A percentile compares a stretch with the other conserved stretches of the same genome.
These are phyloP conservation scores for Alternaria hordeiaustralica DNA, from an alignment of 2,329 filamentous ascomycete genomes.

Conservation along the genomic window DNA sequence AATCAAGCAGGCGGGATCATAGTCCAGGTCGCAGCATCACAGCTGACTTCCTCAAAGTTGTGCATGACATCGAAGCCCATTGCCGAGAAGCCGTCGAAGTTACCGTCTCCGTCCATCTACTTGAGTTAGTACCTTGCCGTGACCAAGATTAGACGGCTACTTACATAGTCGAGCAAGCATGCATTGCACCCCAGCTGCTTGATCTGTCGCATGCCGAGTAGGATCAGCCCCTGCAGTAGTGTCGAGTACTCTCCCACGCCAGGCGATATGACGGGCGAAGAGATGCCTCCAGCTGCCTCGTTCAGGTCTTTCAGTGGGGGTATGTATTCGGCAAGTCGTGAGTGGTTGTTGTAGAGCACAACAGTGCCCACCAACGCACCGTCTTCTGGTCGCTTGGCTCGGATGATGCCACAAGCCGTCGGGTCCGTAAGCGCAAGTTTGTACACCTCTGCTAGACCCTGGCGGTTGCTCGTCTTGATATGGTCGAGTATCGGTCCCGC, in stretches of 20 bases:
- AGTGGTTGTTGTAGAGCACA: conserved; percentile 76
- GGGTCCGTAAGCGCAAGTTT: conserved; percentile 74
- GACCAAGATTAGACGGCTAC: conserved; percentile 41
- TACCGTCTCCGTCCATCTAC: conserved; percentile 74
- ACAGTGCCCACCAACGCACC: conserved; percentile 77
- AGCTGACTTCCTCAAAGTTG: conserved; percentile 81
- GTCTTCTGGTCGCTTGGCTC: conserved; percentile 74
- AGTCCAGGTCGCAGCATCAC: conserved; percentile 68
- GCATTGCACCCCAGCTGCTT: conserved; percentile 77
- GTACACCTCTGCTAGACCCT: conserved; percentile 82
- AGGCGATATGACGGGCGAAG: conserved; percentile 77
- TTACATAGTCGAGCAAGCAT: conserved; percentile 80
- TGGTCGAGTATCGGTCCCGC: conserved; percentile 76
- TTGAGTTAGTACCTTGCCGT: conserved; percentile 36
- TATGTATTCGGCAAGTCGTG: conserved; percentile 71
- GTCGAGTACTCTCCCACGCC: conserved; percentile 71
- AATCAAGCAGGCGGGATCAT: conserved; percentile 55
- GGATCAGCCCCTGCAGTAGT: conserved; percentile 77
- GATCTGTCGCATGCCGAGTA: conserved; percentile 82
- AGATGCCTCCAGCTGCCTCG: conserved; percentile 74
- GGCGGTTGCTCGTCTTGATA: conserved; percentile 74
- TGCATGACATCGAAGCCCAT: conserved; percentile 84
- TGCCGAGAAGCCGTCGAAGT: conserved; percentile 73
- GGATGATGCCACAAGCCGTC: conserved; percentile 78
- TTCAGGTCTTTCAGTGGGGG: conserved; percentile 69